Percentiles rank a stretch among this genome's conserved stretches.
Conservation (phyloP, 208 protist species). For the Leishmania mexicana region DNA sequence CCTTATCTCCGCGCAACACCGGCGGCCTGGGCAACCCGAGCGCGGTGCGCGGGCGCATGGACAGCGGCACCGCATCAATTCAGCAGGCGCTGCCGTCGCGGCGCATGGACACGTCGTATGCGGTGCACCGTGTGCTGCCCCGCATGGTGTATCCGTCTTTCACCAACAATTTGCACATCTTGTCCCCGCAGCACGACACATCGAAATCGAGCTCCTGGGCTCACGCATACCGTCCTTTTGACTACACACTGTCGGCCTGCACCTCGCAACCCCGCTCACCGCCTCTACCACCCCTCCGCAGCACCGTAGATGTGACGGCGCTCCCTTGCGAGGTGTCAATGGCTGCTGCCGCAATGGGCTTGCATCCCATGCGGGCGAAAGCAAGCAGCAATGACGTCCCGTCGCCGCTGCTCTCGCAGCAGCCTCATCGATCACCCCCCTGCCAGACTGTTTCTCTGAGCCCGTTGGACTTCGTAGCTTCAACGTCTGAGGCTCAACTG, state of each 20-base stretch:
- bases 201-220: not conserved
- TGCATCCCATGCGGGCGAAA: no score
- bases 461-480: not conserved
- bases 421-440: not conserved
- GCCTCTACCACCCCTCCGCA: not conserved
- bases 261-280: no score
- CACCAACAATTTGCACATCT: not conserved
- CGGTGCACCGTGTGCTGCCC: constrained; percentile 27
- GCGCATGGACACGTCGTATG: constrained; percentile 6
- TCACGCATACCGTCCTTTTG: not conserved
- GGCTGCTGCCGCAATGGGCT: not conserved
- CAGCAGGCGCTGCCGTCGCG: not conserved
- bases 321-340: no score
- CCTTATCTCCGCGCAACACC: not conserved
- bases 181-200: not conserved
- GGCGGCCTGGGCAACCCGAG: not conserved
- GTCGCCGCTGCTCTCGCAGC: not conserved
- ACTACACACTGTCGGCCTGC: not conserved
- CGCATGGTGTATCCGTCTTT: constrained; percentile 26
- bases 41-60: not conserved
- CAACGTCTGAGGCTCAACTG: not conserved
- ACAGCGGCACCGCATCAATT: not conserved
- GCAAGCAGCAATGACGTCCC: not conserved
- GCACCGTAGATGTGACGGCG: not conserved
- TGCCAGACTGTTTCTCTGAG: not conserved